Base-by-base conservation (phyloP, 2,329 filamentous ascomycete species). In the Coniella vitis region DNA sequence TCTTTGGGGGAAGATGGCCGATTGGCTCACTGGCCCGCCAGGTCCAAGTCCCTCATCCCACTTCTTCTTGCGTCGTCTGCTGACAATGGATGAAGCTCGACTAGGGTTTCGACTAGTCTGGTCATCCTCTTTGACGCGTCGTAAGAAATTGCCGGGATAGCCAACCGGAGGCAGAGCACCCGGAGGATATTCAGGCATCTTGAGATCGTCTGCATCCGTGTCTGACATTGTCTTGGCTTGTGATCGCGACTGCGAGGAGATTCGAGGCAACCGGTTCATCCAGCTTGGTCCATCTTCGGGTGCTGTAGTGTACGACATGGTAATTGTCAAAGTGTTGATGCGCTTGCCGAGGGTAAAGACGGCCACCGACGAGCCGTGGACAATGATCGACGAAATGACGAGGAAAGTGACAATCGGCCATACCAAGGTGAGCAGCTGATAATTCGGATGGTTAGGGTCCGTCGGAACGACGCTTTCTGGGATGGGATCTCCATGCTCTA, bases 281-380 rank as follows among this genome's bases (percentile, higher is more conserved):
- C 93, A 98, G 2, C 83, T 83, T 2, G 90, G 87, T 0, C 90
- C 88, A 32, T 95, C 88, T 48, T 95, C 91, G 44, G 86, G 87
- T 16, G 84, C 90, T 53, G 85, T 81, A 0, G 93, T 98, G 70
- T 97, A 98, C 0, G 93, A 96, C 79, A 98, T 87, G 48, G 93
- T 96, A 53, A 98, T 75, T 1, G 88, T 90, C 57, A 98, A 70
- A 0, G 93, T 97, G 69, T 97, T 97, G 78, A 98, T 98, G 53
- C 87, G 90, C 68, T 97, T 98, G 59, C 93, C 93, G 1, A 98
- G 79, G 0, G 93, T 97, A 60, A 98, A 98, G 8, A 98, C 93
- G 4, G 93, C 93, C 58, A 98, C 86, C 0, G 93, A 97, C n/a
- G 93, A 97, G 19, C 93, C 93, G 61, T 98, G 93, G 1, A 98